phyloP scores from a whole-genome alignment of 768 basidiomycete genomes.

The Trichaptum fuscoviolaceum region DNA sequence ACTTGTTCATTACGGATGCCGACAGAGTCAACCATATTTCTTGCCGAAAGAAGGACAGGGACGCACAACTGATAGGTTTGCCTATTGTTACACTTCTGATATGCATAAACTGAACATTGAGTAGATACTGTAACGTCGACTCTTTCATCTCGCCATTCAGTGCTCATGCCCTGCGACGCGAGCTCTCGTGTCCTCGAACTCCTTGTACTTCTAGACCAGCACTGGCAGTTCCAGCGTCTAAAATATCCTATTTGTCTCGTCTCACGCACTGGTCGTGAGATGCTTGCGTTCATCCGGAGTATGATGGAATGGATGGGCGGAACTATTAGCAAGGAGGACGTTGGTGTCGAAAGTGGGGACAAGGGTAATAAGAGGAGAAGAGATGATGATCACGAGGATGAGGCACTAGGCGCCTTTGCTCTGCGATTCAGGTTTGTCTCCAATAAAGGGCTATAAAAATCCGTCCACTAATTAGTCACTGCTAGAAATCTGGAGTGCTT shows the following conservation, averaged over 20 bases:
- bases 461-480: neutral
- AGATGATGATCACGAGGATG: constrained; percentile 65
- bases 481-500: constrained; percentile 89
- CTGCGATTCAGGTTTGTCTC: constrained; percentile 79
- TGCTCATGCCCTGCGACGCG: constrained; percentile 89
- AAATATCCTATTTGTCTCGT: constrained; percentile 92
- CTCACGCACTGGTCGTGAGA: constrained; percentile 85
- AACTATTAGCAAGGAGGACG: constrained; percentile 88
- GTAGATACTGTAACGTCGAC: constrained; percentile 87
- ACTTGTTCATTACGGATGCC: constrained; percentile 90
- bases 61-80: constrained; percentile 75
- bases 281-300: constrained; percentile 88
- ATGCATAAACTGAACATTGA: constrained; percentile 7
- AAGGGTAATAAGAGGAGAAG: constrained; percentile 48
- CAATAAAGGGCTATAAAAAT: neutral
- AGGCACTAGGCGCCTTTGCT: constrained; percentile 78
- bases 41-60: constrained; percentile 85
- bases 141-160: constrained; percentile 69
- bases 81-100: neutral
- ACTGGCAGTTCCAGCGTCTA: constrained; percentile 88
- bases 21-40: constrained; percentile 79
- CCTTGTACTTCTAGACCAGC: constrained; percentile 93
- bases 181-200: constrained; percentile 94
- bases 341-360: constrained; percentile 68
- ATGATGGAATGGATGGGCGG: constrained; percentile 99